A percentile compares a stretch with the other conserved stretches of the same genome.
These are phyloP conservation scores for Toxicodendron radicans DNA, from an alignment of 345 rosid genomes.

Conservation along the genomic window DNA sequence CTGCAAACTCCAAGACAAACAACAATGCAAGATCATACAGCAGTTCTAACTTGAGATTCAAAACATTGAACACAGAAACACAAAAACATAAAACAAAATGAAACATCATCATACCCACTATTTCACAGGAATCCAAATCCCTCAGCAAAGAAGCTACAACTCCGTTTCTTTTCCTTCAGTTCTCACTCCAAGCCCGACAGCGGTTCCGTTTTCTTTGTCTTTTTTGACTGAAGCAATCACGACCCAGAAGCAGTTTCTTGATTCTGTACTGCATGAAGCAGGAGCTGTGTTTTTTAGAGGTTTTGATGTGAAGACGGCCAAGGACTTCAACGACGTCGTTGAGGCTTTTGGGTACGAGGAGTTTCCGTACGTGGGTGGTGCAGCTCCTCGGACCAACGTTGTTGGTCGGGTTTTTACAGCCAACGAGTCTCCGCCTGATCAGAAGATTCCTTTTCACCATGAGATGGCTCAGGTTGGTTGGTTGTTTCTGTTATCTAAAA, in stretches of 20 bases:
- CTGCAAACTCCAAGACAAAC: no score
- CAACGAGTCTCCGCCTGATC: slow-evolving; percentile 89
- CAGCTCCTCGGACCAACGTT: slow-evolving; percentile 76
- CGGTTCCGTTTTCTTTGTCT: slow-evolving; percentile 30
- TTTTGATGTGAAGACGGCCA: slow-evolving; percentile 55
- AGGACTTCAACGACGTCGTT: slow-evolving; percentile 80
- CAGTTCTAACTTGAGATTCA: no score
- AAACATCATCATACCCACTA: slow-evolving; percentile 13
- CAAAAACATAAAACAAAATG: slow-evolving; percentile 25
- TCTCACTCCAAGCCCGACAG: slow-evolving; percentile 35
- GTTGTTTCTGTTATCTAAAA: not conserved
- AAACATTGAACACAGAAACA: not conserved
- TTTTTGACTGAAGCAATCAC: slow-evolving; percentile 36
- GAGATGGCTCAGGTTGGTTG: slow-evolving; percentile 84
- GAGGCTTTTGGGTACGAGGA: slow-evolving; percentile 86
- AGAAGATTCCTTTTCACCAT: slow-evolving; percentile 89
- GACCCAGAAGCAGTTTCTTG: slow-evolving; percentile 51
- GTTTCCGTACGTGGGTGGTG: slow-evolving; percentile 89
- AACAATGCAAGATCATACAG: no score
- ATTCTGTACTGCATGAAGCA: slow-evolving; percentile 53
- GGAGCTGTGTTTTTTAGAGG: slow-evolving; percentile 80
- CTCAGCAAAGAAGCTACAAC: slow-evolving; percentile 53
- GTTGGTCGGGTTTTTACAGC: slow-evolving; percentile 93
- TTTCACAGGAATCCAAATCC: slow-evolving; percentile 42
- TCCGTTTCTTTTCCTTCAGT: slow-evolving; percentile 59